phyloP scores from a whole-genome alignment of 2,329 filamentous ascomycete genomes.

The Colletotrichum melonis region DNA sequence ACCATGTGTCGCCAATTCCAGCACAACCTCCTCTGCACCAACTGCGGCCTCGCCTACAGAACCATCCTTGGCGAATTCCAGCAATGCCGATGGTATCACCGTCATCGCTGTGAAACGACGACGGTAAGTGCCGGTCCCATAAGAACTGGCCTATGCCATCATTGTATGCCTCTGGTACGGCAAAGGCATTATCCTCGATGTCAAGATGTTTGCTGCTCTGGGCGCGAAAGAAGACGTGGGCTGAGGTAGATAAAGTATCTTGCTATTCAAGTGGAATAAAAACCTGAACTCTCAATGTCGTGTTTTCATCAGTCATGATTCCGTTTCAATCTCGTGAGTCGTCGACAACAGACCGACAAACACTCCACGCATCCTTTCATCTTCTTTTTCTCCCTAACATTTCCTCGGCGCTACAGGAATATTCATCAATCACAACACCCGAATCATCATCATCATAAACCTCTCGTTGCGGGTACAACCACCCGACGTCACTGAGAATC shows the following conservation, averaged over 20 bases:
- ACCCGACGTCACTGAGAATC: conserved; percentile 28
- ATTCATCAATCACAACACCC: background rate
- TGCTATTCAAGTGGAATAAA: background rate
- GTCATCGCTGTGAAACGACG: background rate
- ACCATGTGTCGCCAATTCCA: background rate
- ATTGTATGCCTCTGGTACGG: background rate
- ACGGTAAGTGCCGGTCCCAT: background rate
- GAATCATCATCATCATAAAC: background rate
- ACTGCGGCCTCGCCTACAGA: background rate
- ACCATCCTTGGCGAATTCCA: background rate
- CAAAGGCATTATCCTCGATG: background rate
- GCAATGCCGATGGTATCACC: background rate
- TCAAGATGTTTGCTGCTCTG: background rate
- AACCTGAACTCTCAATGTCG: background rate
- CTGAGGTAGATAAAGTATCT: background rate
- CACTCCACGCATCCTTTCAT: background rate
- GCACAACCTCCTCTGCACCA: background rate
- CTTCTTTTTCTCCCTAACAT: background rate
- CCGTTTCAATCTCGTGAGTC: background rate
- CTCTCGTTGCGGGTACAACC: conserved; percentile 15
- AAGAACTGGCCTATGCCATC: background rate
- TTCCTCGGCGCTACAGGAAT: background rate
- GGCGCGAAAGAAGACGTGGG: background rate
- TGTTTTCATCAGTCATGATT: background rate
- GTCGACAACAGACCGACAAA: too few relatives aligned